phyloP scores from a whole-genome alignment of 2,329 filamentous ascomycete genomes.

The Ascochyta rabiei region DNA sequence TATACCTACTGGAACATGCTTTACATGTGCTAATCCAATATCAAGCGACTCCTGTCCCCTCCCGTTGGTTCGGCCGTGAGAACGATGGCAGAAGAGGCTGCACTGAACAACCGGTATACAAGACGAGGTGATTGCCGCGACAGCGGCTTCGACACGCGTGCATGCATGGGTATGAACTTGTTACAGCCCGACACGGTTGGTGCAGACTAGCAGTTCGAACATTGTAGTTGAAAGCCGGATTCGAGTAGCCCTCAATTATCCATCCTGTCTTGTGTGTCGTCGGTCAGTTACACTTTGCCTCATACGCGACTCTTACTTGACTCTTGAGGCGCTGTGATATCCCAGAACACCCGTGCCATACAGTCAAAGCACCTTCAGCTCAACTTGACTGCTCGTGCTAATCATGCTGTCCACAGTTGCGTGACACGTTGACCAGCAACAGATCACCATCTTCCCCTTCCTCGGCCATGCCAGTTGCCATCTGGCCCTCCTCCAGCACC shows the following conservation, averaged over 20 bases:
- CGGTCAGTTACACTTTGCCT: neutral
- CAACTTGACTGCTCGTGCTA: neutral
- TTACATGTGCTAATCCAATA: neutral
- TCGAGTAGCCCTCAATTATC: neutral
- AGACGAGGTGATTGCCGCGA: neutral
- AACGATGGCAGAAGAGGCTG: neutral
- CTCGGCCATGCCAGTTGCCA: conserved; percentile 41
- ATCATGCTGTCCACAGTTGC: neutral
- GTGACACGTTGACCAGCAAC: neutral
- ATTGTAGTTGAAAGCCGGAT: neutral
- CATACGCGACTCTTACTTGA: neutral
- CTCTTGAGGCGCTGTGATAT: neutral
- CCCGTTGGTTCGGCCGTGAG: neutral
- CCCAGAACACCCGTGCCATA: neutral
- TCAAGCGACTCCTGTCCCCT: neutral
- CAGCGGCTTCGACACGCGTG: neutral
- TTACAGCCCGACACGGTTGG: neutral
- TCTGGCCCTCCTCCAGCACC: conserved; percentile 35
- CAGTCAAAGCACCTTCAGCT: neutral
- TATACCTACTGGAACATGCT: neutral
- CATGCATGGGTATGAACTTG: neutral
- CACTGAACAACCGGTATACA: neutral
- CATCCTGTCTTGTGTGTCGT: neutral
- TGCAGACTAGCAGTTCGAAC: neutral
- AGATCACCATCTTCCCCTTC: conserved; percentile 40